phyloP scores from a whole-genome alignment of 2,329 filamentous ascomycete genomes.

The Penicillium polonicum region DNA sequence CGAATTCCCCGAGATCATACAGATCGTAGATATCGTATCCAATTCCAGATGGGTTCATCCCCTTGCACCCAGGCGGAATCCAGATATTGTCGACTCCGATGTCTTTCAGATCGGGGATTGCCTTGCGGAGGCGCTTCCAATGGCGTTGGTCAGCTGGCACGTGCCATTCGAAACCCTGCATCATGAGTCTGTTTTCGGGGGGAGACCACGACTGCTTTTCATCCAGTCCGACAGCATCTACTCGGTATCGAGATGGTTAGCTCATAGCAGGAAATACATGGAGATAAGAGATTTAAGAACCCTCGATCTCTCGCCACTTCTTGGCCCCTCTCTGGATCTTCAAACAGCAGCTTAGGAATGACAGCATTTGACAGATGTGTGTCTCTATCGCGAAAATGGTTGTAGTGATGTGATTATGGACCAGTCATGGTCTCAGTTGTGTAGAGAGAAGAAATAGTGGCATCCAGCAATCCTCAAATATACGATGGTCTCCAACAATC shows the following conservation, averaged over 20 bases:
- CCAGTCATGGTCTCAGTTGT: neutral
- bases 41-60: slow-evolving; percentile 59
- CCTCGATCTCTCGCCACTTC: slow-evolving; percentile 16
- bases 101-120: slow-evolving; percentile 55
- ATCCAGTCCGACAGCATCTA: slow-evolving; percentile 26
- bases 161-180: slow-evolving; percentile 74
- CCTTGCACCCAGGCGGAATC: slow-evolving; percentile 72
- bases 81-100: slow-evolving; percentile 64
- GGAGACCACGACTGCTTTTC: slow-evolving; percentile 28
- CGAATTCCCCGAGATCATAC: slow-evolving; percentile 69
- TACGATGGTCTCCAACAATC: neutral
- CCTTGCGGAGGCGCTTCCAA: slow-evolving; percentile 57
- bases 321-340: slow-evolving; percentile 7
- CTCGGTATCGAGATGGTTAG: neutral
- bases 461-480: neutral
- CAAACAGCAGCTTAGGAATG: slow-evolving; percentile 13
- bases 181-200: slow-evolving; percentile 51
- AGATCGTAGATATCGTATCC: slow-evolving; percentile 70
- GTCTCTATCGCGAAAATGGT: neutral
- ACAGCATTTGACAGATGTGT: slow-evolving; percentile 11
- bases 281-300: neutral
- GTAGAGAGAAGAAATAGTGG: neutral
- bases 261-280: neutral
- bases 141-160: slow-evolving; percentile 60
- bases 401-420: neutral